Conservation (phyloP, 495 filamentous ascomycete genomes). For the Annulohypoxylon moriforme region DNA sequence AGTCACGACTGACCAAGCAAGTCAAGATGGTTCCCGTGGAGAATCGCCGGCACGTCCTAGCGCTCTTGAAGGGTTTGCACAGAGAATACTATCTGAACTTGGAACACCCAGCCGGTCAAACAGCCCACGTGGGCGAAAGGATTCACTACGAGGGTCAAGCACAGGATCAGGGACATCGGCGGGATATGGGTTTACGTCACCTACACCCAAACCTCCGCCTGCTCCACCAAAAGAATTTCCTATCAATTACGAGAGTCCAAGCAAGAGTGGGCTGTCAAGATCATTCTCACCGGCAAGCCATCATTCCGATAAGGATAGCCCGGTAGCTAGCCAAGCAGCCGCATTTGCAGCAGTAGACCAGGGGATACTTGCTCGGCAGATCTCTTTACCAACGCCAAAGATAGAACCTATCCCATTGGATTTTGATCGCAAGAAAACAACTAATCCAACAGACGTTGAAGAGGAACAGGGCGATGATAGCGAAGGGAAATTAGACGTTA, state of each 20-base stretch:
- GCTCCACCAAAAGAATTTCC: slow-evolving; percentile 48
- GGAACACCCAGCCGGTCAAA: slow-evolving; percentile 61
- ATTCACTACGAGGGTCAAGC: slow-evolving; percentile 44
- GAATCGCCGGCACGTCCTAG: slow-evolving; percentile 59
- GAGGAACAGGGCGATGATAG: slow-evolving; percentile 38
- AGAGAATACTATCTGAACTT: slow-evolving; percentile 66
- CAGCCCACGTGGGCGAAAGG: slow-evolving; percentile 61
- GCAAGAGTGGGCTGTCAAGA: slow-evolving; percentile 42
- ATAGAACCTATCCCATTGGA: slow-evolving; percentile 55
- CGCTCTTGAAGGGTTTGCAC: slow-evolving; percentile 64
- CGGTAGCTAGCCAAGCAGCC: slow-evolving; percentile 56
- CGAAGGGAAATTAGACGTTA: slow-evolving; percentile 40
- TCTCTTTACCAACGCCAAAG: slow-evolving; percentile 52
- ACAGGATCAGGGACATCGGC: slow-evolving; percentile 40
- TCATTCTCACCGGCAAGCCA: slow-evolving; percentile 55
- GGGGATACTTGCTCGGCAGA: slow-evolving; percentile 60
- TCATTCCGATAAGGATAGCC: slow-evolving; percentile 43
- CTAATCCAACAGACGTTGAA: slow-evolving; percentile 36
- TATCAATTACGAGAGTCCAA: slow-evolving; percentile 45
- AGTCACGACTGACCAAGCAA: slow-evolving; percentile 44
- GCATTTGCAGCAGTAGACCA: slow-evolving; percentile 66
- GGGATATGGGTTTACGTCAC: slow-evolving; percentile 40
- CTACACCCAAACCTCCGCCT: slow-evolving; percentile 49
- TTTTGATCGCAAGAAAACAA: slow-evolving; percentile 48
- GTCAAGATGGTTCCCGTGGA: slow-evolving; percentile 50